Evolutionary conservation across 73 alveolate species (phyloP), one percentile per base, ranked within the genome.

Genomic region (Effrenium voratum): DNA sequence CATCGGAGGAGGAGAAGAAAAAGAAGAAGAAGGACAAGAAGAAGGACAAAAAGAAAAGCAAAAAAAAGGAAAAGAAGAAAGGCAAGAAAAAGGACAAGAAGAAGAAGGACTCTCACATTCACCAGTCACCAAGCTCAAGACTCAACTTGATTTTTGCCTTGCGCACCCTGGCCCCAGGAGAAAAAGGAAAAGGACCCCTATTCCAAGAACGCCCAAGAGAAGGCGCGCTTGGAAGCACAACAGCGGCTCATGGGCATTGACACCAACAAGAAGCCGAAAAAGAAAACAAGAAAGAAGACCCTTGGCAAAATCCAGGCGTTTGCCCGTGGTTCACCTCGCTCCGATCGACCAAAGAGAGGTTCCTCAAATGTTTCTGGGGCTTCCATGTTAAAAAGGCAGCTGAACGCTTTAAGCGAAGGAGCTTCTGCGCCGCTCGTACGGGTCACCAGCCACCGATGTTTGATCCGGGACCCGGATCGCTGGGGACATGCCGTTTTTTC

Each of bases 201-300:
- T 44, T 90, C 97, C 43, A 90, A 90, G 76, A 90, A 86, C 16
- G 97, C 97, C 24, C 97, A 90, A 45, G 97, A 90, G 87, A 90
- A 90, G 87, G 97, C 97, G 41, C 97, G 97, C 8, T 70, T 90
- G 38, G 97, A 90, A 41, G 97, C 97, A 3, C 97, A 90, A 19
- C 97, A 90, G 87, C 97, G 97, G 49, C 87, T 90, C 46, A 90
- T 90, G 97, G 97, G 97, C 59, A 90, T 90, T 8, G 97, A 90
- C 59, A 90, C 97, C 76, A 90, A 90, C 97, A 90, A 90, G 75
- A 90, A 90, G 55, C 88, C 86, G 41, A 90, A 90, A 59, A 90
- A 90, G 75, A 90, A 81, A 46, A 46, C 59, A 30, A 81, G 68
- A 59, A 88, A 88, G 95, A 88, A 88, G 95, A 45, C 19, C 83